Evolutionary conservation across 2,329 filamentous ascomycete genomes (phyloP).

Genomic region (Alternaria gansuensis): DNA sequence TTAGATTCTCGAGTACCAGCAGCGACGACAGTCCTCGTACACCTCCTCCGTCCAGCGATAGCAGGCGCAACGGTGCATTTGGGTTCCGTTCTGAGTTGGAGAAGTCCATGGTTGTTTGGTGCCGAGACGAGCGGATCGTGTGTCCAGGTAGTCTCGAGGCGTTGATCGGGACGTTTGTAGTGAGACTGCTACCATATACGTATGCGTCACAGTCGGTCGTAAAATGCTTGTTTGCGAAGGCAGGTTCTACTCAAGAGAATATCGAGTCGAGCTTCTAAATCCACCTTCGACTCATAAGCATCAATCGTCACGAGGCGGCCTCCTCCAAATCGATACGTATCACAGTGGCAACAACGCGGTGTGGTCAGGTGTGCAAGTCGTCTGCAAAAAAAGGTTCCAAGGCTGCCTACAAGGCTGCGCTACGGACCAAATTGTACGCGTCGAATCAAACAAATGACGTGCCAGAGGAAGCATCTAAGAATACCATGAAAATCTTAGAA

Average conservation of each 20-base stretch:
- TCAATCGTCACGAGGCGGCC: constrained; percentile 6
- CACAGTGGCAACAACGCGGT: constrained; percentile 18
- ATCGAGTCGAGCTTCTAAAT: neutral
- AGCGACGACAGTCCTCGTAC: constrained; percentile 52
- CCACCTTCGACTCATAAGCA: constrained; percentile 13
- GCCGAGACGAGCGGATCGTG: constrained; percentile 4
- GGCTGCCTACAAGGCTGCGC: constrained; percentile 31
- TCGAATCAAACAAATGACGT: constrained; percentile 19
- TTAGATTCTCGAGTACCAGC: constrained; percentile 53
- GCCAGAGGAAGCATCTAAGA: neutral
- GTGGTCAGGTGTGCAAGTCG: constrained; percentile 22
- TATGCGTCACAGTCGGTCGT: neutral
- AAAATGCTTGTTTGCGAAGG: constrained; percentile 10
- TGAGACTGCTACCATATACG: neutral
- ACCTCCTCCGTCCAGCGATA: constrained; percentile 53
- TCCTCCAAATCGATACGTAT: constrained; percentile 13
- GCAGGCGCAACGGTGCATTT: constrained; percentile 45
- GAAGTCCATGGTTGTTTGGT: constrained; percentile 32
- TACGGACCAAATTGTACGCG: constrained; percentile 8
- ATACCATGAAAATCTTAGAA: neutral
- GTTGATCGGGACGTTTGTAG: neutral
- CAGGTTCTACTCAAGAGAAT: neutral
- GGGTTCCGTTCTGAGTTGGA: constrained; percentile 43
- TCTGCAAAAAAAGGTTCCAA: constrained; percentile 5
- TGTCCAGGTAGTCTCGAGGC: neutral